Percentiles rank a stretch among this genome's conserved stretches.
Conservation (phyloP, 768 basidiomycete species). For the Boletus sp. region DNA sequence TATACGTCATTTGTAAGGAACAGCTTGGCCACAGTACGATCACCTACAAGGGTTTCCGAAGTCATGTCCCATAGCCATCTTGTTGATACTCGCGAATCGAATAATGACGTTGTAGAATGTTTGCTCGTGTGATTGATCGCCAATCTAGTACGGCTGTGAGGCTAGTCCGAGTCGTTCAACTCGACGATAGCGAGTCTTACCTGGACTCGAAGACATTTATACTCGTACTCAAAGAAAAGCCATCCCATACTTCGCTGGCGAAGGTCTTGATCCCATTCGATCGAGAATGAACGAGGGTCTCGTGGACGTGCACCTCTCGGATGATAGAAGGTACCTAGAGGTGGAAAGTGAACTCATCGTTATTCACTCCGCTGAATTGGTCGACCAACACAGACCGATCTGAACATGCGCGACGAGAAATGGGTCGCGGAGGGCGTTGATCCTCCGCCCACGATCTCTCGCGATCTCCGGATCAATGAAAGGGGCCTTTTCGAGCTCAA, state of each 20-base stretch:
- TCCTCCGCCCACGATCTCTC: slow-evolving; percentile 43
- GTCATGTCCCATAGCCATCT: slow-evolving; percentile 60
- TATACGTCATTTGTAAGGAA: slow-evolving; percentile 25
- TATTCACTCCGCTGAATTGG: background rate
- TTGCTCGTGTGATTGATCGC: slow-evolving; percentile 51
- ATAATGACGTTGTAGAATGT: slow-evolving; percentile 51
- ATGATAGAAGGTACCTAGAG: slow-evolving; percentile 29
- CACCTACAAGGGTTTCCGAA: slow-evolving; percentile 58
- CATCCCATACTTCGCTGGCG: slow-evolving; percentile 44
- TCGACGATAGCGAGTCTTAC: slow-evolving; percentile 34
- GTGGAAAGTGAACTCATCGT: background rate
- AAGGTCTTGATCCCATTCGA: slow-evolving; percentile 65
- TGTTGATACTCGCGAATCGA: slow-evolving; percentile 54
- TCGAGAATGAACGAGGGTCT: slow-evolving; percentile 54
- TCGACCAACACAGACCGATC: slow-evolving; percentile 48
- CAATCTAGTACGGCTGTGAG: slow-evolving; percentile 42
- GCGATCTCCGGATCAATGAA: slow-evolving; percentile 55
- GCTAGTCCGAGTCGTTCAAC: too few species aligned
- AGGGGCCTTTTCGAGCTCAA: slow-evolving; percentile 50
- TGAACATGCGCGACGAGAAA: slow-evolving; percentile 62
- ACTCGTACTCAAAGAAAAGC: slow-evolving; percentile 63
- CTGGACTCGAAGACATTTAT: slow-evolving; percentile 60
- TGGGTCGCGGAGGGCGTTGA: slow-evolving; percentile 41
- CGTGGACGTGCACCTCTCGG: slow-evolving; percentile 23
- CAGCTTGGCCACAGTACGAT: background rate